Percentiles rank a stretch among this genome's conserved stretches.
These are phyloP conservation scores for Anisodus acutangulus DNA, from an alignment of 257 asterid species.

Conservation along the genomic window DNA sequence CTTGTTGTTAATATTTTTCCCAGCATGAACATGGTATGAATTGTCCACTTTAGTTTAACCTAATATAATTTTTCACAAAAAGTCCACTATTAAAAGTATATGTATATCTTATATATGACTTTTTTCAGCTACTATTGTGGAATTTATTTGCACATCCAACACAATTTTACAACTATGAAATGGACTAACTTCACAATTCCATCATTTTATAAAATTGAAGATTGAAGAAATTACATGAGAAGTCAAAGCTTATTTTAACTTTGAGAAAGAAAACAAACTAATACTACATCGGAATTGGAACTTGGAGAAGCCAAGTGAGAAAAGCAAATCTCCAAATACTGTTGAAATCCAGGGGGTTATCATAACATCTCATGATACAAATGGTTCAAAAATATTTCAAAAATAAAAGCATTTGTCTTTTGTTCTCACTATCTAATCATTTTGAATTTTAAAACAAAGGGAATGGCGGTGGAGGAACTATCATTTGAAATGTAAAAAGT, in stretches of 20 bases:
- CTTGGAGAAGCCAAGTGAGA: slow-evolving; percentile 1
- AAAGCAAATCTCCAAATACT: neutral
- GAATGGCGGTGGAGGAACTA: slow-evolving; percentile 38
- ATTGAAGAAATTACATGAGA: too few species aligned
- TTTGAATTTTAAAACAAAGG: slow-evolving; percentile 45
- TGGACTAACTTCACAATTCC: too few species aligned
- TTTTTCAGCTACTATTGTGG: too few species aligned
- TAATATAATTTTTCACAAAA: too few species aligned
- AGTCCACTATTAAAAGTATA: too few species aligned
- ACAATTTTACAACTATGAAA: too few species aligned
- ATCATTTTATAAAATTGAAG: too few species aligned
- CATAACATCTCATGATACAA: slow-evolving; percentile 34
- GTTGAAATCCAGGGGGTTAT: slow-evolving; percentile 32
- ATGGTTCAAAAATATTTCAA: slow-evolving; percentile 29
- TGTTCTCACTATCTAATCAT: slow-evolving; percentile 36
- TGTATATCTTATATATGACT: too few species aligned
- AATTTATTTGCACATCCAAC: too few species aligned
- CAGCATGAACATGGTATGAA: too few species aligned
- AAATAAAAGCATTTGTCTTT: slow-evolving; percentile 23
- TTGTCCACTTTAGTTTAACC: too few species aligned
- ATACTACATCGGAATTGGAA: neutral
- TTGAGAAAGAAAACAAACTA: neutral
- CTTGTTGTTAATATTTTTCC: too few species aligned
- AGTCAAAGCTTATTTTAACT: neutral
- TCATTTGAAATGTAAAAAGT: slow-evolving; percentile 25